A percentile compares a stretch with the other conserved stretches of the same genome.
These are phyloP conservation scores for Phialemoniopsis sp. DNA, from an alignment of 2,329 filamentous ascomycete genomes.

Conservation along the genomic window DNA sequence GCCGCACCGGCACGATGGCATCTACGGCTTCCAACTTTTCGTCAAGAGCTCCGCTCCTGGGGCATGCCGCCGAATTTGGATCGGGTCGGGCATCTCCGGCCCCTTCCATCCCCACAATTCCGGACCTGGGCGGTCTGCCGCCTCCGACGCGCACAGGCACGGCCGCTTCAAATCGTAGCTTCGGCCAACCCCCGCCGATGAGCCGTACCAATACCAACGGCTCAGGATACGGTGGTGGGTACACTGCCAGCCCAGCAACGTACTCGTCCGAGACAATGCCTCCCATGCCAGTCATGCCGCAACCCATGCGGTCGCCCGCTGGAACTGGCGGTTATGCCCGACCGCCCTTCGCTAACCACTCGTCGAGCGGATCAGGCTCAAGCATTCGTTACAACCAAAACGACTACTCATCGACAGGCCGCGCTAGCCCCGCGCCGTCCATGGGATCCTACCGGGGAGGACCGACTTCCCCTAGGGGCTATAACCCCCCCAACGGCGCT, in stretches of 20 bases:
- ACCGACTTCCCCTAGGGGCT: slow-evolving; percentile 14
- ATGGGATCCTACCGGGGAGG: slow-evolving; percentile 12
- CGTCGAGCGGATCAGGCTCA: slow-evolving; percentile 1
- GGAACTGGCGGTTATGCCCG: slow-evolving; percentile 1
- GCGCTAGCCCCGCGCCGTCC: slow-evolving; percentile 23
- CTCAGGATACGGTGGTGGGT: slow-evolving; percentile 13
- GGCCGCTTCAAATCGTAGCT: slow-evolving; percentile 16
- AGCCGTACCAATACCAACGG: slow-evolving; percentile 18
- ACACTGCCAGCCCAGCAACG: slow-evolving; percentile 15
- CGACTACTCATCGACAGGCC: slow-evolving; percentile 13
- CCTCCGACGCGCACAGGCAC: slow-evolving; percentile 15
- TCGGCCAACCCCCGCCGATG: slow-evolving; percentile 12
- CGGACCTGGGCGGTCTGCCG: slow-evolving; percentile 11
- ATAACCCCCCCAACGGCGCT: slow-evolving; percentile 9
- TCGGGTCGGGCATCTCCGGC: slow-evolving; percentile 18
- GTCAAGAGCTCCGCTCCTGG: slow-evolving; percentile 20
- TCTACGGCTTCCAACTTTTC: slow-evolving; percentile 17
- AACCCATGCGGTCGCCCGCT: slow-evolving; percentile 16
- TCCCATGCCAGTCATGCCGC: slow-evolving; percentile 13
- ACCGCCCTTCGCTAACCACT: too few species aligned
- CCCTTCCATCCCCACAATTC: slow-evolving; percentile 10
- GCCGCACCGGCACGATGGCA: slow-evolving; percentile 21
- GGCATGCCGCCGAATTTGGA: slow-evolving; percentile 23
- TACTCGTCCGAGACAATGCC: slow-evolving; percentile 18
- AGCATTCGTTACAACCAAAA: slow-evolving; percentile 7